Evolutionary conservation across 805 yeast species (phyloP).

Genomic region (Cyberlindnera misumaiensis): DNA sequence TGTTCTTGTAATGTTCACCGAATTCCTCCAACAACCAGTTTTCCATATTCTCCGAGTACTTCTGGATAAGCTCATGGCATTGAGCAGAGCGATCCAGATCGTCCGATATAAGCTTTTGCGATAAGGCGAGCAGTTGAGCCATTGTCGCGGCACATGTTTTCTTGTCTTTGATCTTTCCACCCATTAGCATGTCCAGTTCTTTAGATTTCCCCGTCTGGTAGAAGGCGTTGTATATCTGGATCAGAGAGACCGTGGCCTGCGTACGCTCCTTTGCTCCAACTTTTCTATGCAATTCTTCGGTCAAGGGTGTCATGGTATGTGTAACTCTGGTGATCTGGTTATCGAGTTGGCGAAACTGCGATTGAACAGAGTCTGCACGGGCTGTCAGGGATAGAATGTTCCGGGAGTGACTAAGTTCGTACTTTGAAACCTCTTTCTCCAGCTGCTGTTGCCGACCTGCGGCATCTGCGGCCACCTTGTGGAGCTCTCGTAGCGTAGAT

Average conservation of each 20-base stretch:
- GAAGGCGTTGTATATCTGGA: constrained; percentile 73
- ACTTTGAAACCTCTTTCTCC: constrained; percentile 49
- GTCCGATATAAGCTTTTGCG: constrained; percentile 55
- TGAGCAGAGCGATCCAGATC: constrained; percentile 38
- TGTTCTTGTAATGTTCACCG: constrained; percentile 63
- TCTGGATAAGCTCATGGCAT: constrained; percentile 43
- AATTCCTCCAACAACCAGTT: constrained; percentile 60
- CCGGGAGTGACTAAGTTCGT: constrained; percentile 60
- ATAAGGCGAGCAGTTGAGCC: constrained; percentile 55
- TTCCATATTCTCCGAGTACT: constrained; percentile 75
- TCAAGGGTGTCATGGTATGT: constrained; percentile 58
- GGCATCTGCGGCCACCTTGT: constrained; percentile 53
- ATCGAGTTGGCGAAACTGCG: constrained; percentile 46
- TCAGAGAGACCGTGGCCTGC: constrained; percentile 60
- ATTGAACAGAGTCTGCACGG: constrained; percentile 38
- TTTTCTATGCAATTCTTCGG: constrained; percentile 58
- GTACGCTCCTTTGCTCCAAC: constrained; percentile 72
- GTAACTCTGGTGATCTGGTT: constrained; percentile 49
- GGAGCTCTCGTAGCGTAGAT: constrained; percentile 68
- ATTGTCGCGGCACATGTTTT: constrained; percentile 64
- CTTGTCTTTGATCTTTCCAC: constrained; percentile 46
- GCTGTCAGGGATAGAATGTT: constrained; percentile 52
- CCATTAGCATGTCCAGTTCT: constrained; percentile 53
- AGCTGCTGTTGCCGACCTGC: constrained; percentile 40
- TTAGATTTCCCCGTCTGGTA: constrained; percentile 39